Evolutionary conservation across 2,329 filamentous ascomycete genomes (phyloP).

Genomic region (Cytospora schulzeri): DNA sequence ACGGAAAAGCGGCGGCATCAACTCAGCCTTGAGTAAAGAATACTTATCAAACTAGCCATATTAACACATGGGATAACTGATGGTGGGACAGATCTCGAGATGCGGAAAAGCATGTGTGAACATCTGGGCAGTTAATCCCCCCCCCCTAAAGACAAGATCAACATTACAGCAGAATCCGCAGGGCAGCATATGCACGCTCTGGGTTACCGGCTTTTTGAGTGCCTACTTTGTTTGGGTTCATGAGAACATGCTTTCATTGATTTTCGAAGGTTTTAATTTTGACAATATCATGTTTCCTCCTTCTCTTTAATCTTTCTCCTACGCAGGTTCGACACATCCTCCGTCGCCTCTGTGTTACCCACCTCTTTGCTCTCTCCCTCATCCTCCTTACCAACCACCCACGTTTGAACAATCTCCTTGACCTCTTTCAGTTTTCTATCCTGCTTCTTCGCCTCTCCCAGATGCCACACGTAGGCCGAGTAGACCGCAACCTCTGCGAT

Average conservation of each 20-base stretch:
- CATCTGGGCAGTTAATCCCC: too few species aligned
- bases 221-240: not conserved
- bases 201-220: not conserved
- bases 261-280: not conserved
- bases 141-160: too few species aligned
- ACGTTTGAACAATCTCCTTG: conserved; percentile 71
- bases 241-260: not conserved
- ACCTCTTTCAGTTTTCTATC: conserved; percentile 64
- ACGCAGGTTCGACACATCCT: conserved; percentile 27
- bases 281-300: not conserved
- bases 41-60: too few species aligned
- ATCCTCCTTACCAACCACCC: conserved; percentile 58
- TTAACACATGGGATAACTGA: too few species aligned
- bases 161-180: not conserved
- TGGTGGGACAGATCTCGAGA: too few species aligned
- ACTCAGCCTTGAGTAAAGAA: too few species aligned
- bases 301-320: not conserved
- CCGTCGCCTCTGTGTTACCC: conserved; percentile 20
- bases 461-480: conserved; percentile 70
- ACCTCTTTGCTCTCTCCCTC: conserved; percentile 32
- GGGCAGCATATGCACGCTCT: not conserved
- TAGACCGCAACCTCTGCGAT: conserved; percentile 80
- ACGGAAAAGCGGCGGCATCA: not conserved
- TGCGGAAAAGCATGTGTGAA: too few species aligned
- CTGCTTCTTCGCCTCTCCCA: conserved; percentile 67